Evolutionary conservation across 768 basidiomycete genomes (phyloP).

Genomic region (Leucogyrophana mollusca): DNA sequence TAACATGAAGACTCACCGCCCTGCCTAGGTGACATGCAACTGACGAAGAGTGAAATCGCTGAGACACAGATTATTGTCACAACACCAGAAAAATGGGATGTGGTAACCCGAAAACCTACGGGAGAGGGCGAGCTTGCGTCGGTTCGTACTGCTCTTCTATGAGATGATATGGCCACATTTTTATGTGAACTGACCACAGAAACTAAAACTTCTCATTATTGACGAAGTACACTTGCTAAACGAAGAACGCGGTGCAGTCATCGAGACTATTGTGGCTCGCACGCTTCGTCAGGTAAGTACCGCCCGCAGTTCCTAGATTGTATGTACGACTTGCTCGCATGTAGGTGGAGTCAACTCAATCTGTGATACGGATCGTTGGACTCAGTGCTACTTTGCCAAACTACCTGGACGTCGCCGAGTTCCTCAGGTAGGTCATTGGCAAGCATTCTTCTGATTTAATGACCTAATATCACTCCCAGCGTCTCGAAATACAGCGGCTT

Average conservation of each 20-base stretch:
- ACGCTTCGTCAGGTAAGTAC: slow-evolving; percentile 80
- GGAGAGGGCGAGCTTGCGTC: slow-evolving; percentile 97
- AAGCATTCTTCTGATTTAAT: background rate
- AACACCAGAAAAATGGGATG: slow-evolving; percentile 99
- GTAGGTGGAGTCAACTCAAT: slow-evolving; percentile 95
- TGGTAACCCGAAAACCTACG: slow-evolving; percentile 94
- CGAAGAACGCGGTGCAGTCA: slow-evolving; percentile 96
- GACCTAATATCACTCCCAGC: slow-evolving; percentile 38
- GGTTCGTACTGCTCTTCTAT: slow-evolving; percentile 41
- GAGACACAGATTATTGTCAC: slow-evolving; percentile 98
- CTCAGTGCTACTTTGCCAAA: slow-evolving; percentile 96
- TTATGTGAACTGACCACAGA: slow-evolving; percentile 42
- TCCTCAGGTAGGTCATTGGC: slow-evolving; percentile 62
- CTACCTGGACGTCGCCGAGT: slow-evolving; percentile 94
- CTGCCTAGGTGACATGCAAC: slow-evolving; percentile 83
- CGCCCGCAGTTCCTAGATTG: background rate
- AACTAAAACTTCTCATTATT: slow-evolving; percentile 91
- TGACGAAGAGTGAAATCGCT: slow-evolving; percentile 90
- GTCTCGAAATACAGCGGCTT: slow-evolving; percentile 85
- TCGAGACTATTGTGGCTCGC: slow-evolving; percentile 96
- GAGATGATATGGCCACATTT: background rate
- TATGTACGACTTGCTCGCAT: background rate
- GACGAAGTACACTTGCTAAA: slow-evolving; percentile 97
- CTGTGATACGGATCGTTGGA: slow-evolving; percentile 93
- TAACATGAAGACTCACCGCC: background rate